phyloP scores from a whole-genome alignment of 1,284 basidiomycete genomes.

The Irpex sp. region DNA sequence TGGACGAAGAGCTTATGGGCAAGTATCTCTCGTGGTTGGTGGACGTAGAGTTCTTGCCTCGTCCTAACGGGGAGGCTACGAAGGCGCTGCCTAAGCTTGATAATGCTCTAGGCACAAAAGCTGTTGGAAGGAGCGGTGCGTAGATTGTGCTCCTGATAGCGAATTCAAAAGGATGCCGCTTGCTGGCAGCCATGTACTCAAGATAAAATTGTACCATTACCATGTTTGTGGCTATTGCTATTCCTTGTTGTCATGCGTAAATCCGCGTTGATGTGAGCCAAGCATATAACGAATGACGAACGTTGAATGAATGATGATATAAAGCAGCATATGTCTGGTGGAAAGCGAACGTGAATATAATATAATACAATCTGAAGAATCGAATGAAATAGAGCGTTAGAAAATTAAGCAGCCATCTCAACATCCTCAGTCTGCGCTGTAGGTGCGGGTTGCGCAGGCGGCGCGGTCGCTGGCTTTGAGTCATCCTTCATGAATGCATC shows the following conservation, averaged over 20 bases:
- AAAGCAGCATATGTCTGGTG: not conserved
- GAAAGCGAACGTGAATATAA: not conserved
- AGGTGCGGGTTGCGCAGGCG: not conserved
- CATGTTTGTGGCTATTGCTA: not conserved
- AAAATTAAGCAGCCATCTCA: slow-evolving; percentile 40
- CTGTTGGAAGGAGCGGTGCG: slow-evolving; percentile 11
- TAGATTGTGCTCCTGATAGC: not conserved
- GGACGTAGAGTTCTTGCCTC: slow-evolving; percentile 78
- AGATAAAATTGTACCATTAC: not conserved
- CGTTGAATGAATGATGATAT: not conserved
- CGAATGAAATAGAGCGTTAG: not conserved
- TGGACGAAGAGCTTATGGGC: slow-evolving; percentile 76
- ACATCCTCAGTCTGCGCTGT: slow-evolving; percentile 33
- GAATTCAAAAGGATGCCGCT: not conserved
- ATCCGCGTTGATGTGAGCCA: no score
- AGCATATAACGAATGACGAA: no score
- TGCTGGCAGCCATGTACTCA: not conserved
- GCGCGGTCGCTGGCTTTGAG: slow-evolving; percentile 17
- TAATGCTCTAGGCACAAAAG: slow-evolving; percentile 1
- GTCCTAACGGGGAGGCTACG: slow-evolving; percentile 31
- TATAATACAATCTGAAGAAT: not conserved
- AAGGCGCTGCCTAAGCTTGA: slow-evolving; percentile 8
- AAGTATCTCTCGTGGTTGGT: slow-evolving; percentile 95
- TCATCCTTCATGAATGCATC: slow-evolving; percentile 85
- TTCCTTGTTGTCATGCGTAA: no score